Conservation (phyloP, 495 filamentous ascomycete species). For the Chaetomidium leptoderma region DNA sequence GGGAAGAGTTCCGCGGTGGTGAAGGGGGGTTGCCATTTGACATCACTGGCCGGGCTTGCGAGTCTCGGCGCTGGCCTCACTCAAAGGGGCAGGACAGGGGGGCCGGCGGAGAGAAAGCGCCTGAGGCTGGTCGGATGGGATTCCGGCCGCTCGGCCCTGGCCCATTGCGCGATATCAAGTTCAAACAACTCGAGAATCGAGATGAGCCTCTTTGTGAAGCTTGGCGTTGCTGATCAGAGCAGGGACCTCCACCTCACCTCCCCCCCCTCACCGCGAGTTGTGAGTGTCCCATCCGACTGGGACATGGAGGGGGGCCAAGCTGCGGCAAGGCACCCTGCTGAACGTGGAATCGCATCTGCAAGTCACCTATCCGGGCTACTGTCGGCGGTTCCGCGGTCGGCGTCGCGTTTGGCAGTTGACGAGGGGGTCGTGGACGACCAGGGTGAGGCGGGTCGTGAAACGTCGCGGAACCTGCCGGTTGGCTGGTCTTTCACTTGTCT, state of each 20-base stretch:
- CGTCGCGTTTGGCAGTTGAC: not conserved
- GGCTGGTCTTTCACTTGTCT: no score
- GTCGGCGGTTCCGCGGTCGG: not conserved
- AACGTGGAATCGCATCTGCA: not conserved
- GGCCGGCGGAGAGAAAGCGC: no score
- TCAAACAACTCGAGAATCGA: no score
- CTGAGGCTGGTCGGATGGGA: not conserved
- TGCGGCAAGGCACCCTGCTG: not conserved
- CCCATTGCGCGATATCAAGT: not conserved
- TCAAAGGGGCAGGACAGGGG: not conserved
- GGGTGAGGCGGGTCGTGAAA: not conserved
- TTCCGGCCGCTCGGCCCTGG: not conserved
- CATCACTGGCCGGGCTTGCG: slow-evolving; percentile 1
- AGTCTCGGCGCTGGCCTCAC: not conserved
- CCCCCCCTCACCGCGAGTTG: not conserved
- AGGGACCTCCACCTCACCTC: no score
- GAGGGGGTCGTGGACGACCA: no score
- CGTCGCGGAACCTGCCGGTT: not conserved
- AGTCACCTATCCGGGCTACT: no score
- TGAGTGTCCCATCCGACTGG: not conserved
- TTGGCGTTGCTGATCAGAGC: not conserved
- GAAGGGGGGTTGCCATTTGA: not conserved
- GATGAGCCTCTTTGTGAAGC: not conserved
- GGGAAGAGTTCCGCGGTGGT: slow-evolving; percentile 4
- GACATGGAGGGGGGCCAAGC: not conserved